Base-by-base conservation (phyloP, 2,329 filamentous ascomycete species). In the Fusarium phyllophilum region DNA sequence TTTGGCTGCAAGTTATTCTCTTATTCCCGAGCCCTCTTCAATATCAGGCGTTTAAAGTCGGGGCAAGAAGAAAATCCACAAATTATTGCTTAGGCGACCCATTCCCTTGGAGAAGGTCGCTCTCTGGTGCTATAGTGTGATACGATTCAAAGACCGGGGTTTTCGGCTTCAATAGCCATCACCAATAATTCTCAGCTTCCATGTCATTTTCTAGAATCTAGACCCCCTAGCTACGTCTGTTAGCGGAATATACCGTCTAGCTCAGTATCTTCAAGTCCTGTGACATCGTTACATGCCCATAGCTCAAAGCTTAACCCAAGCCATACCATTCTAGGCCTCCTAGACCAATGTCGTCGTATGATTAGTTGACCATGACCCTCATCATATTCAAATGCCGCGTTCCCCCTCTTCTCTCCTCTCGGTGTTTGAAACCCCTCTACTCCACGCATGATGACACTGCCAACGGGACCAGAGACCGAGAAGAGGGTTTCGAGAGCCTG, bases 401-500 rank as follows among this genome's bases (percentile, higher is more conserved):
- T 31, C 18, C 55, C 52, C 59, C 52, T 56, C 44, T 46, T 24
- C 14, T 29, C 24, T 26, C 29, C 24, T 51, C 57, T 74, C 71
- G 72, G 72, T 63, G 45, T 66, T 62, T 66, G 68, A 52, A 17
- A 20, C 6, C 31, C 36, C 13, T 4, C 31, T 12, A 29, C 44
- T 45, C 45, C 6, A 24, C 55, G 14, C 13, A 41, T 18, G 24
- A 67, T 46, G 58, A 49, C 72, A 38, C 51, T 49, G 36, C 45
- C 71, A 48, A 48, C 54, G 29, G 68, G 31, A 55, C 48, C 63
- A 66, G 64, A 68, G 15, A 63, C 62, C 41, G 73, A 75, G 38
- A 75, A 67, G 58, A 74, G 73, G 45, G 69, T 68, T 42, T 74
- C 73, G 44, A 63, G 73, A 52, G 73, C 73, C 17, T 75, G 73